Percentiles rank a stretch among this genome's conserved stretches.
These are phyloP conservation scores for Whalleya microplaca DNA, from an alignment of 2,329 filamentous ascomycete genomes.

Conservation along the genomic window DNA sequence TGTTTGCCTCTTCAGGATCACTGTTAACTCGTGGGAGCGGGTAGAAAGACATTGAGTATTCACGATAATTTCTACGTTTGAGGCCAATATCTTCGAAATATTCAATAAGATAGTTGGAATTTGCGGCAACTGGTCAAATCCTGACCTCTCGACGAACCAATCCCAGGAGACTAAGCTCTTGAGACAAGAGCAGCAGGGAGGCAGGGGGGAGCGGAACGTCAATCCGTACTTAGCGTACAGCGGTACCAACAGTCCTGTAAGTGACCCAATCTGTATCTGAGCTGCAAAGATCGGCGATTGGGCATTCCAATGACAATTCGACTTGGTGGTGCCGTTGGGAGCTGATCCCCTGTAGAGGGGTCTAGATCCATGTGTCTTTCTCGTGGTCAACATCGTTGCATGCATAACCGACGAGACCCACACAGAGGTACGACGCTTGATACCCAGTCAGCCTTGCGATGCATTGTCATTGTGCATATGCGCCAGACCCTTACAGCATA, in stretches of 20 bases:
- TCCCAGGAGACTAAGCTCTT: not conserved
- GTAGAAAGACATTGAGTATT: not conserved
- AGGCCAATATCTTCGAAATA: not conserved
- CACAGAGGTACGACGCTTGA: not conserved
- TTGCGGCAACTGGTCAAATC: not conserved
- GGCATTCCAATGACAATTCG: not conserved
- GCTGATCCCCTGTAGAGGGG: not conserved
- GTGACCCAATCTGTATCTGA: not conserved
- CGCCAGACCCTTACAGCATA: too few relatives aligned
- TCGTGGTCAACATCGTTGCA: not conserved
- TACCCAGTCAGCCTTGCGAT: not conserved
- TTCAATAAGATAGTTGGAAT: not conserved
- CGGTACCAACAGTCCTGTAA: not conserved
- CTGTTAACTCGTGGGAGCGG: not conserved
- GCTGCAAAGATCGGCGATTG: not conserved
- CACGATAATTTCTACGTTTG: not conserved
- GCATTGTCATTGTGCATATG: not conserved
- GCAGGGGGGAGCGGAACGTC: not conserved
- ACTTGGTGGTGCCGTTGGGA: too few relatives aligned
- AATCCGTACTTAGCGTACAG: not conserved
- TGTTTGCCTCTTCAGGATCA: not conserved
- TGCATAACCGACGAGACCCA: not conserved
- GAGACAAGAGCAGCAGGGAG: not conserved
- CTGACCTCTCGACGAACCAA: not conserved
- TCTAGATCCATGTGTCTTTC: not conserved